Base-by-base conservation (phyloP, 208 protist genomes). In the Trypanosoma scelopori region DNA sequence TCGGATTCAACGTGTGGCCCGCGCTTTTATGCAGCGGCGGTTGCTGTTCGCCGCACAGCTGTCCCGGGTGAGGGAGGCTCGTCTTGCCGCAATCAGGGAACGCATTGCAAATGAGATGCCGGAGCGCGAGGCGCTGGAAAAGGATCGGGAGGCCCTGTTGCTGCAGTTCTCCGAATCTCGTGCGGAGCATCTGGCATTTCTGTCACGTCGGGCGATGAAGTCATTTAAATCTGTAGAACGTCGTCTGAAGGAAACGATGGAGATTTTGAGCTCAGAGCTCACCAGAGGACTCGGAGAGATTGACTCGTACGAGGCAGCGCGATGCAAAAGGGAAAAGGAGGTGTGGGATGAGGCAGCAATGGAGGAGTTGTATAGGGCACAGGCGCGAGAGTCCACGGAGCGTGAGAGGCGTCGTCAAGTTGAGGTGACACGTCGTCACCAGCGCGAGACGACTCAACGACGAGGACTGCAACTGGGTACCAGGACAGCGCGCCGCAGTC, bases 51-150 rank as follows among this genome's bases (percentile, higher is more conserved):
- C 13, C 32, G 9, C 47, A 28, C 3, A 30, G 30, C 12, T 51
- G 41, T 43, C 42, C 20, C 27, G 30, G 4, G 7, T 53, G 30
- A 50, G 41, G 12, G 45, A 63, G 32, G 51, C 23, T 28, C 57
- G 32, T 43, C 15, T 63, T 20, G 9, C 57, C n/a, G 30, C 7
- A 35, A 63, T 63, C 18, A 18, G 46, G 51, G 62, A 57, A 22
- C 65, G 65, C 25, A 56, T 71, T 9, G 55, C 55, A 11, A 16
- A 18, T 6, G 65, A 71, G 41, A 42, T 62, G 39, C 57, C 65
- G 15, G 22, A 37, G 25, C 65, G 65, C 5, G 50, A 43, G 47
- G 16, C 30, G 2, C 30, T 71, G 16, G 65, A 71, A 46, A 2
- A 9, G 25, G 56, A 71, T 28, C 65, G 65, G 0, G 56, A 56